Evolutionary conservation across 139 green algal genomes (phyloP), one percentile per base, ranked within the genome.

Genomic region (Choricystis sp.): DNA sequence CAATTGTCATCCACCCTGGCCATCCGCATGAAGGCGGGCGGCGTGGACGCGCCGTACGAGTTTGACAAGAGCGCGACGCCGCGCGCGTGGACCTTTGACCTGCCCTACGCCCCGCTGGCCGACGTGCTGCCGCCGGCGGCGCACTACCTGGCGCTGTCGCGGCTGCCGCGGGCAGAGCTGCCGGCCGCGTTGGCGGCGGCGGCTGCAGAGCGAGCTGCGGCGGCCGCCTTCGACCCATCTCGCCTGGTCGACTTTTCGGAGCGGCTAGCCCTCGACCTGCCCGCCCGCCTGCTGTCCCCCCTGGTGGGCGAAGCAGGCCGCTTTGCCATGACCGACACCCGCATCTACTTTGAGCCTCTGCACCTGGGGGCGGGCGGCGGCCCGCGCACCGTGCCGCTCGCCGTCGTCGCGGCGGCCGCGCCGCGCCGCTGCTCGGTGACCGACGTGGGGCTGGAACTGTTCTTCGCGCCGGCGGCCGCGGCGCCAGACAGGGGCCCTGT

Each of bases 311-410:
- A 93, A 77, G 68, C 68, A 0, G 85, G 87, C 22, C 73, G 76
- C 14, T 72, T 96, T 71, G 84, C 82, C 14, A 60, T 96, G 29
- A 94, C 80, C 0, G 67, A 82, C 55, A 27, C 62, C 40, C 71
- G 87, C 1, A 52, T 96, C 5, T 96, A 96, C 80, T 90, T 92
- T 71, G 86, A 95, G 69, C 87, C 86, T 1, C 77, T 91, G 49
- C 80, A 94, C 77, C 82, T 86, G 68, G n/a, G n/a, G n/a, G n/a
- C n/a, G n/a, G n/a, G n/a, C n/a, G n/a, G n/a, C n/a, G n/a, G n/a
- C n/a, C n/a, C n/a, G n/a, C n/a, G n/a, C n/a, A n/a, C n/a, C n/a
- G n/a, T n/a, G n/a, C n/a, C n/a, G n/a, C 70, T 94, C 26, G 40
- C 77, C 19, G 80, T 57, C 9, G 74, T 94, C 14, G 84, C 82